Evolutionary conservation across 345 rosid species (phyloP), one percentile per base, ranked within the genome.

Genomic region (Pistacia atlantica): DNA sequence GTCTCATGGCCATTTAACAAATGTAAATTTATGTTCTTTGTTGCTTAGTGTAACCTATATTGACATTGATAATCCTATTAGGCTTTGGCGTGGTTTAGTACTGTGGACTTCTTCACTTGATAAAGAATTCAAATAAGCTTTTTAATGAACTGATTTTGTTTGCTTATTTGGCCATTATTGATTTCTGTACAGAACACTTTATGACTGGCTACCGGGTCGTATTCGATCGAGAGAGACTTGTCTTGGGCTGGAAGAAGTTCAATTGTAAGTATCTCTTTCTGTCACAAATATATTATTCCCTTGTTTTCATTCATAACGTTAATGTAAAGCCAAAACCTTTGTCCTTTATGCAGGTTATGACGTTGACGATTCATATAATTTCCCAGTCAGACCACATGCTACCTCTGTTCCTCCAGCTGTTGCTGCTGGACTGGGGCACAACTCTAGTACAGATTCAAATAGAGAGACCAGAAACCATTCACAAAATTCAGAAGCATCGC

Each of bases 191-290:
- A 92, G 97, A 95, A 68, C 92, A 92, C 79, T 91, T 93, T 75
- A 96, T 96, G 99, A 90, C 92, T 0, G 98, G 95, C 60, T 90
- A 90, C 81, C 87, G 87, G 8, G 89, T 92, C 55, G 89, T 92
- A 22, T 90, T 95, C 78, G 92, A 93, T 83, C 81, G 95, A 82
- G 96, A 92, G 83, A 89, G 86, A 62, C 87, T 87, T 17, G 69
- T 89, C 57, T 86, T 90, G 78, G 96, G 96, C 45, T 90, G 97
- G 98, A 92, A 89, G 92, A 87, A 87, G 83, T 87, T 89, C 75
- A 83, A 95, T 75, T 89, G 96, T 91, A 75, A 81, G 94, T 78
- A 37, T 73, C 52, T 12, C 5, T 78, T 69, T 78, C 55, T 8
- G 60, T 37, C 22, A 13, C 28, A 37, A 20, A 16, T 42, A 8